Base-by-base conservation (phyloP, 495 filamentous ascomycete genomes). In the Annulohypoxylon stygium region DNA sequence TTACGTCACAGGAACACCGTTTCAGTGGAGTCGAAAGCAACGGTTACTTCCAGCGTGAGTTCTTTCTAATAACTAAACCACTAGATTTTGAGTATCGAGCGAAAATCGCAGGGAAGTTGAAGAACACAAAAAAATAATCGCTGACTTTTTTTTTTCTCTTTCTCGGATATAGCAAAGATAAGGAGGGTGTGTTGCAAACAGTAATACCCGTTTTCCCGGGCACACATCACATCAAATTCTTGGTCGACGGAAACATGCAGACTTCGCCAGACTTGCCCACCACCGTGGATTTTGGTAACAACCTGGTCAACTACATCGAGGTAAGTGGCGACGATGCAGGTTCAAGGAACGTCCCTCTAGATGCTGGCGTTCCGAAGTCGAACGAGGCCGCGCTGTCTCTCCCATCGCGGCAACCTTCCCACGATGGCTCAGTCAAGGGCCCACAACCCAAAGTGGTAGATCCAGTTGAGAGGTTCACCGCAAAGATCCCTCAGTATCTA, bases 261-360 rank as follows among this genome's bases (percentile, higher is more conserved):
- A 93, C 93, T 16, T 94, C 95, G 4, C 90, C 92, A 50, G 88
- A 91, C 69, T 87, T 97, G 23, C 95, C 96, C 2, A 98, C 97
- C 0, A 95, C 96, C 0, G 96, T 99, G 26, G 96, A 99, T 81
- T 97, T 94, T 79, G 96, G 93, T 47, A 97, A 97, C 77, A 95
- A 97, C 76, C 83, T 99, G 20, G 94, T 99, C 69, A 99, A 99
- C 83, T 99, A 99, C 76, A 90, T 99, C 75, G 96, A 99, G 82
- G 91, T 98, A 61, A 93, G 86, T 78, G 88, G 93, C 9, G 92
- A 97, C 71, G 91, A 94, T 76, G 78, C 88, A 36, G 81, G 53
- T 6, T 74, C 71, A 34, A 50, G 75, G 11, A 76, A 72, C 43
- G 7, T 79, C 0, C 76, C 73, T 30, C 51, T 75, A 33, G 75